A percentile compares a stretch with the other conserved stretches of the same genome.
phyloP scores from a whole-genome alignment of 2,329 filamentous ascomycete genomes.

The Talaromyces sp. region DNA sequence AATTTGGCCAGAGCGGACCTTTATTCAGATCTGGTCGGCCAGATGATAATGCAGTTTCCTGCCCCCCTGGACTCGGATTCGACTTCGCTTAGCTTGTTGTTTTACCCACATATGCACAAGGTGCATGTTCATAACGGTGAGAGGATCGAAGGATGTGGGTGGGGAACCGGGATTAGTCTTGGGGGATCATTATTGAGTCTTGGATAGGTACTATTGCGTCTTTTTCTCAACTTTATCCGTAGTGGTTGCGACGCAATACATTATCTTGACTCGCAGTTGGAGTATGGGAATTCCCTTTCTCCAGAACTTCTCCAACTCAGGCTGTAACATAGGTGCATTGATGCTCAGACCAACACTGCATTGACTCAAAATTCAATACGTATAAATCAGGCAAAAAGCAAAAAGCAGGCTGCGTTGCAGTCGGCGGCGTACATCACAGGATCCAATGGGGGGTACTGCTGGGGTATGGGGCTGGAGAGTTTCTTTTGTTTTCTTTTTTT shows the following conservation, averaged over 20 bases:
- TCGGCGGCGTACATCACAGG: not conserved
- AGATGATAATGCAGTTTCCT: constrained; percentile 8
- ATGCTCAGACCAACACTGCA: not conserved
- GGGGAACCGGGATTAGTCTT: too few species aligned
- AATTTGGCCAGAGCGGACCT: too few species aligned
- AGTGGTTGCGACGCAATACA: too few species aligned
- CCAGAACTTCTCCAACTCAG: too few species aligned
- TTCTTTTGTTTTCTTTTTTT: not conserved
- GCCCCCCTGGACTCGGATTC: not conserved
- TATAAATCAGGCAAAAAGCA: not conserved
- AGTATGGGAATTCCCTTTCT: too few species aligned
- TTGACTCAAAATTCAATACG: not conserved
- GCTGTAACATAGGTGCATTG: too few species aligned
- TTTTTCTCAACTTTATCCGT: too few species aligned
- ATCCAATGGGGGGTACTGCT: not conserved
- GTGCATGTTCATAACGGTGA: not conserved
- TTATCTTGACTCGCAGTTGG: too few species aligned
- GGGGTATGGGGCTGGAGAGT: not conserved
- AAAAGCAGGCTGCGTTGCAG: too few species aligned
- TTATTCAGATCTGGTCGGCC: constrained; percentile 26
- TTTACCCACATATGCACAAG: not conserved
- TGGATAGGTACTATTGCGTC: too few species aligned
- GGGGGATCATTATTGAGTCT: too few species aligned
- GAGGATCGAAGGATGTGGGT: too few species aligned
- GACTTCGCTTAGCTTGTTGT: not conserved